These are phyloP conservation scores for Saccharomyces jurei DNA, from an alignment of 805 yeast genomes.

Conservation along the genomic window DNA sequence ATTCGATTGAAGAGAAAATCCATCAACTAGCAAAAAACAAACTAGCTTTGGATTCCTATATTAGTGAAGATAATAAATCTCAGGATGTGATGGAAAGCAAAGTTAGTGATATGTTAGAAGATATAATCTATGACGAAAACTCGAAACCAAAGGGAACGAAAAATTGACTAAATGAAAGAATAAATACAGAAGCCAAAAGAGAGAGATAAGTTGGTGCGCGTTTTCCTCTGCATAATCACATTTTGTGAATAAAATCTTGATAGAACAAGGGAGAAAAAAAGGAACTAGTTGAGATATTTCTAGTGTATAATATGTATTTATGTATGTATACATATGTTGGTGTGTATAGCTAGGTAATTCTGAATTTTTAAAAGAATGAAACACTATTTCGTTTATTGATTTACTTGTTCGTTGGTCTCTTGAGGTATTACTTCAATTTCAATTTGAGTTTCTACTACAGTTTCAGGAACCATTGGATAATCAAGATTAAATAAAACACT, in stretches of 20 bases:
- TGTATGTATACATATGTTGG: not conserved
- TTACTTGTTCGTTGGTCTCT: not conserved
- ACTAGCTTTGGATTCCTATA: conserved; percentile 62
- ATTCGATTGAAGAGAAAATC: conserved; percentile 86
- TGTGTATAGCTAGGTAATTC: not conserved
- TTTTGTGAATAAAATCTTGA: not conserved
- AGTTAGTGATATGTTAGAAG: conserved; percentile 41
- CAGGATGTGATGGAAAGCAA: conserved; percentile 41
- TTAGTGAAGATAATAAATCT: conserved; percentile 39
- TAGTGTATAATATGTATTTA: not conserved
- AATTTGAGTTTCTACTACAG: not conserved
- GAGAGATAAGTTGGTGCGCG: not conserved
- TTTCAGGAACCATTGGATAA: not conserved
- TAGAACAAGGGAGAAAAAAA: not conserved
- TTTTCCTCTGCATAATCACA: not conserved
- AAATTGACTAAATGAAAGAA: not conserved
- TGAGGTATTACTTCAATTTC: not conserved
- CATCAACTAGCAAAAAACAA: conserved; percentile 81
- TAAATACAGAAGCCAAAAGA: not conserved
- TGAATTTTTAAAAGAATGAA: not conserved
- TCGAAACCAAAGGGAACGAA: not conserved
- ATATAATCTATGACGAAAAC: conserved; percentile 25
- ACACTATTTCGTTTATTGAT: not conserved
- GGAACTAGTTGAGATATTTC: not conserved
- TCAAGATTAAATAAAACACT: conserved; percentile 10